phyloP scores from a whole-genome alignment of 2,329 filamentous ascomycete genomes.

The Chrysoporthe cubensis region DNA sequence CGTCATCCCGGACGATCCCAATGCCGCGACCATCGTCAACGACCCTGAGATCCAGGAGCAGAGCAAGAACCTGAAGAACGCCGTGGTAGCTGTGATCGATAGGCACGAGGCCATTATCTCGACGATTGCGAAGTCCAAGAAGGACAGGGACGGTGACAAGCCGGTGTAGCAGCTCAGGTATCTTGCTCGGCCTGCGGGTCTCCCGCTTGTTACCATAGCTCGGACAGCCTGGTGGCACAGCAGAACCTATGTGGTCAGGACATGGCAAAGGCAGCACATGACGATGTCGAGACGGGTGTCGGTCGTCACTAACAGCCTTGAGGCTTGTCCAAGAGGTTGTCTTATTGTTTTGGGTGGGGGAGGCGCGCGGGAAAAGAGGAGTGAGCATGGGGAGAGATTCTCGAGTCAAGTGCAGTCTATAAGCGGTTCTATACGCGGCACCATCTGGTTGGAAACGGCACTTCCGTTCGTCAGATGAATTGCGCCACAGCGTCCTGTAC shows the following conservation, averaged over 20 bases:
- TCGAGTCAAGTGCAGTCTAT: neutral
- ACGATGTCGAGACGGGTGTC: neutral
- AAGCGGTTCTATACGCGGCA: neutral
- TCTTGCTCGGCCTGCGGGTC: neutral
- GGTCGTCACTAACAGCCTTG: neutral
- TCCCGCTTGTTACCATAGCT: neutral
- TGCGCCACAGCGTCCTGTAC: too few species aligned
- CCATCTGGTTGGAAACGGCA: neutral
- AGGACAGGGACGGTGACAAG: slow-evolving; percentile 24
- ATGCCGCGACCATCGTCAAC: slow-evolving; percentile 25
- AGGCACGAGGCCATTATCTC: slow-evolving; percentile 28
- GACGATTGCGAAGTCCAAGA: slow-evolving; percentile 27
- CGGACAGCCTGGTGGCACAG: neutral
- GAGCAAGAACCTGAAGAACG: slow-evolving; percentile 25
- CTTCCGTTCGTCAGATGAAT: neutral
- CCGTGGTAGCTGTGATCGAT: slow-evolving; percentile 26
- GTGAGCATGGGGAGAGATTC: neutral
- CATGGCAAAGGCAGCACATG: too few species aligned
- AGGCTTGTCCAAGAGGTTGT: neutral
- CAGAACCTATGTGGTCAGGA: neutral
- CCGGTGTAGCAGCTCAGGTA: slow-evolving; percentile 16
- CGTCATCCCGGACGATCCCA: slow-evolving; percentile 22
- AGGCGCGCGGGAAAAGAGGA: neutral
- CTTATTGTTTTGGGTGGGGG: neutral
- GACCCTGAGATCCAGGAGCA: slow-evolving; percentile 28